Conservation (phyloP, 106 monocot species). For the Amphibolis antarctica region DNA sequence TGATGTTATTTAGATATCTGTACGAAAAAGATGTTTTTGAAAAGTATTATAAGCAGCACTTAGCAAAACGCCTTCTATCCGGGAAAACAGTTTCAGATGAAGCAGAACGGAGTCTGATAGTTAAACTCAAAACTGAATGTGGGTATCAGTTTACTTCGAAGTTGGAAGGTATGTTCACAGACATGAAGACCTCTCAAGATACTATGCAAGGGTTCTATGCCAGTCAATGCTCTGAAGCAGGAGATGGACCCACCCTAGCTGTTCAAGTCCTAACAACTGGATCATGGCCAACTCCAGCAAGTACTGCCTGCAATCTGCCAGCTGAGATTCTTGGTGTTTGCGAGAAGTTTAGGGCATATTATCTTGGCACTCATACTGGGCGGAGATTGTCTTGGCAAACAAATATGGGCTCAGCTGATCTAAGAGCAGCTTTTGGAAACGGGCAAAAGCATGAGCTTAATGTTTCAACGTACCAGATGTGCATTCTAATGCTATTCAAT, state of each 20-base stretch:
- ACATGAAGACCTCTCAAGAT: constrained; percentile 68
- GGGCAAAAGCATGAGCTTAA: constrained; percentile 71
- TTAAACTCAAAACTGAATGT: constrained; percentile 93
- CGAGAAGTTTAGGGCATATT: constrained; percentile 54
- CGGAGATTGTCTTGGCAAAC: constrained; percentile 89
- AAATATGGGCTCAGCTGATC: constrained; percentile 86
- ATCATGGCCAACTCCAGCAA: constrained; percentile 82
- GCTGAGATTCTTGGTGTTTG: constrained; percentile 69
- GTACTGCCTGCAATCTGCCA: constrained; percentile 61
- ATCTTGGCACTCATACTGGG: constrained; percentile 92
- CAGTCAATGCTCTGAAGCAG: constrained; percentile 27
- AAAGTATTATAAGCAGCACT: constrained; percentile 76
- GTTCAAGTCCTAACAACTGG: constrained; percentile 90
- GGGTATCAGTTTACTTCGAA: constrained; percentile 81
- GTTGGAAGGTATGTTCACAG: constrained; percentile 79
- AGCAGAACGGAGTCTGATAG: constrained; percentile 67
- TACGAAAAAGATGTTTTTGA: constrained; percentile 84
- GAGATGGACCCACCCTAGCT: constrained; percentile 52
- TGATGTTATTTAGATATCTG: constrained; percentile 87
- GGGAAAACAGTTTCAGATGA: constrained; percentile 73
- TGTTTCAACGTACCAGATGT: constrained; percentile 95
- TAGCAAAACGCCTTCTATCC: constrained; percentile 64
- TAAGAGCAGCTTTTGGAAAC: constrained; percentile 66
- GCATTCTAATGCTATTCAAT: constrained; percentile 90
- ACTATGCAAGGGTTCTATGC: constrained; percentile 69